Conservation (phyloP, 768 basidiomycete species). For the Auricularia auricula-judae region DNA sequence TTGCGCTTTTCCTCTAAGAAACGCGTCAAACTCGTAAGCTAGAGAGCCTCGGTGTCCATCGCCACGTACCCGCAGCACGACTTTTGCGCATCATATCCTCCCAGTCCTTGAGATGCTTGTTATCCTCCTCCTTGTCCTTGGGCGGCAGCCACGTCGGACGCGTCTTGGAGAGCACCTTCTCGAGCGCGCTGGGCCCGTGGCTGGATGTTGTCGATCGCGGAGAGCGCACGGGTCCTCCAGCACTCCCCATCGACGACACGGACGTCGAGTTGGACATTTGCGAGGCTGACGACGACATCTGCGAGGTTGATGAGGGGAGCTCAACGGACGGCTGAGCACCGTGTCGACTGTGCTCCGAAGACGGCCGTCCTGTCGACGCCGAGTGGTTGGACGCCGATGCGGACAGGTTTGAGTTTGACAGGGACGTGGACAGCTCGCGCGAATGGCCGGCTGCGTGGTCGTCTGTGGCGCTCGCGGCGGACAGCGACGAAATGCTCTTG, state of each 20-base stretch:
- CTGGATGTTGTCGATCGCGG: not conserved
- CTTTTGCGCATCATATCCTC: slow-evolving; percentile 80
- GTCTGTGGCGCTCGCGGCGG: not conserved
- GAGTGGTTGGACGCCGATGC: not conserved
- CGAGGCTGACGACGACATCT: not conserved
- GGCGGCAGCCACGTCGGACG: slow-evolving; percentile 80
- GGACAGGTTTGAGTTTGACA: not conserved
- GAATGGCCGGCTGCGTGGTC: not conserved
- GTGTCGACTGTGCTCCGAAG: not conserved
- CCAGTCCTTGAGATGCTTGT: slow-evolving; percentile 79
- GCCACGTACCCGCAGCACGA: slow-evolving; percentile 50
- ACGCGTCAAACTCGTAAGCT: not conserved
- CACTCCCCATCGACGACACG: not conserved
- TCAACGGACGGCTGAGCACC: not conserved
- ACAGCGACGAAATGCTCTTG: not conserved
- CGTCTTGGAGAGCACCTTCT: slow-evolving; percentile 75
- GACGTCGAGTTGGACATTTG: not conserved
- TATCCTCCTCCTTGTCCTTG: slow-evolving; percentile 64
- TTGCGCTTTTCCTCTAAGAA: slow-evolving; percentile 57
- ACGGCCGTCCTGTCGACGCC: too few relatives aligned
- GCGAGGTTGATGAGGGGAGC: not conserved
- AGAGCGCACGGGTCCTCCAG: not conserved
- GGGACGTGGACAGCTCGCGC: not conserved
- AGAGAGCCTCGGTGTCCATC: not conserved
- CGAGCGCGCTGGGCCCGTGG: slow-evolving; percentile 54